A percentile compares a stretch with the other conserved stretches of the same genome.
These are phyloP conservation scores for Komagataella phaffii DNA, from an alignment of 805 yeast species.

Conservation along the genomic window DNA sequence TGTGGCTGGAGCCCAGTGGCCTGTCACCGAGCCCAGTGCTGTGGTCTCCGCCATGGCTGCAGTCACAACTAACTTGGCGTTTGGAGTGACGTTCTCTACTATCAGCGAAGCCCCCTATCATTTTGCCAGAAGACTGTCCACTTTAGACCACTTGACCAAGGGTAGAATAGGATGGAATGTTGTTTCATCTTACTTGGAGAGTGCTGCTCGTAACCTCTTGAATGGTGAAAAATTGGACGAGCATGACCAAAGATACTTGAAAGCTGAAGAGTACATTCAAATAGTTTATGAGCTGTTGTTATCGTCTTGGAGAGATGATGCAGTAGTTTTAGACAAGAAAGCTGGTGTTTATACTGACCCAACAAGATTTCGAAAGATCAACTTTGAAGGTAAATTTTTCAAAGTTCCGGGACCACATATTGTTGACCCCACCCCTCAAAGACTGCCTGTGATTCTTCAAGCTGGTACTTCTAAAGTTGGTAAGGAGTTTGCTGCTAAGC, in stretches of 20 bases:
- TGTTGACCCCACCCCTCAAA: constrained; percentile 28
- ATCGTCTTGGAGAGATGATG: constrained; percentile 31
- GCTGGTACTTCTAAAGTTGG: constrained; percentile 31
- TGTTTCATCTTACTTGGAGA: constrained; percentile 28
- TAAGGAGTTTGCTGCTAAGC: constrained; percentile 25
- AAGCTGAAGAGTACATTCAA: constrained; percentile 25
- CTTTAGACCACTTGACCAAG: constrained; percentile 26
- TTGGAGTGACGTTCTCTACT: constrained; percentile 29
- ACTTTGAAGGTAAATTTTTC: constrained; percentile 25
- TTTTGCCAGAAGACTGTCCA: constrained; percentile 27
- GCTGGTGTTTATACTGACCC: constrained; percentile 19
- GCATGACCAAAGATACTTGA: constrained; percentile 26
- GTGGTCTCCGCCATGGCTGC: constrained; percentile 28
- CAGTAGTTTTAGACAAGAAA: constrained; percentile 15
- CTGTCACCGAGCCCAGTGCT: constrained; percentile 24
- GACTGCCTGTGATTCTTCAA: constrained; percentile 28
- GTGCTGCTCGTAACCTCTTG: constrained; percentile 25
- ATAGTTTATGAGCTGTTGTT: constrained; percentile 24
- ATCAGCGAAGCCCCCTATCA: constrained; percentile 28
- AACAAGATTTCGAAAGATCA: constrained; percentile 23
- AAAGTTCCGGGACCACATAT: constrained; percentile 29
- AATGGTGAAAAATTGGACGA: constrained; percentile 22
- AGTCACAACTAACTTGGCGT: constrained; percentile 23
- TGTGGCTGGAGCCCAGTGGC: constrained; percentile 18
- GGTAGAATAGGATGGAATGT: constrained; percentile 36